Percentiles rank a stretch among this genome's conserved stretches.
Conservation (phyloP, 2,329 filamentous ascomycete genomes). For the Talaromyces marneffei region DNA sequence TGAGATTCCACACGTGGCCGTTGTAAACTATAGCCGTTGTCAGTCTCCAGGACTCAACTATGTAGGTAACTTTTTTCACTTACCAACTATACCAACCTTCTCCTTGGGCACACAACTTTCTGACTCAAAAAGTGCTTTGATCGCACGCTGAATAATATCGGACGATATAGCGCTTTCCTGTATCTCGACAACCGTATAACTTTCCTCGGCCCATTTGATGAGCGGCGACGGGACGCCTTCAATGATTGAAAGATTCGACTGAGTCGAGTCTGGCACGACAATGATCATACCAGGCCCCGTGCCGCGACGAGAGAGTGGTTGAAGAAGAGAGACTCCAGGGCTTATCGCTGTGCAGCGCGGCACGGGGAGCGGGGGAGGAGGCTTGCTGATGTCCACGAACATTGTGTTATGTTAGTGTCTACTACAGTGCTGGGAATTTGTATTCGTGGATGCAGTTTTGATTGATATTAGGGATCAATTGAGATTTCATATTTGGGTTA, state of each 20-base stretch:
- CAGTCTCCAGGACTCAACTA: not conserved
- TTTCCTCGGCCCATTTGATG: constrained; percentile 67
- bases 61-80: not conserved
- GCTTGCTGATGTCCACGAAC: constrained; percentile 4
- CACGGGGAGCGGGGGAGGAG: constrained; percentile 3
- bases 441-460: not conserved
- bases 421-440: not conserved
- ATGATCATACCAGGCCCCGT: constrained; percentile 46
- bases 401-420: not conserved
- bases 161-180: constrained; percentile 17
- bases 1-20: not conserved
- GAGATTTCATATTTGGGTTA: not conserved
- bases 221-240: constrained; percentile 50
- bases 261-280: constrained; percentile 32
- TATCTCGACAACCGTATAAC: constrained; percentile 57
- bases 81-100: not conserved
- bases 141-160: constrained; percentile 18
- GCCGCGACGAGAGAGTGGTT: constrained; percentile 46
- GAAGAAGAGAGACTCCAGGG: constrained; percentile 30
- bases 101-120: constrained; percentile 23
- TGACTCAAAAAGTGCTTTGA: constrained; percentile 18
- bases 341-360: not conserved
- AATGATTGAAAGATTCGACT: constrained; percentile 25
- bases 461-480: no score
- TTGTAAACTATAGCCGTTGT: not conserved